phyloP scores from a whole-genome alignment of 371 early-diverging fungal species.

The Apophysomyces variabilis region DNA sequence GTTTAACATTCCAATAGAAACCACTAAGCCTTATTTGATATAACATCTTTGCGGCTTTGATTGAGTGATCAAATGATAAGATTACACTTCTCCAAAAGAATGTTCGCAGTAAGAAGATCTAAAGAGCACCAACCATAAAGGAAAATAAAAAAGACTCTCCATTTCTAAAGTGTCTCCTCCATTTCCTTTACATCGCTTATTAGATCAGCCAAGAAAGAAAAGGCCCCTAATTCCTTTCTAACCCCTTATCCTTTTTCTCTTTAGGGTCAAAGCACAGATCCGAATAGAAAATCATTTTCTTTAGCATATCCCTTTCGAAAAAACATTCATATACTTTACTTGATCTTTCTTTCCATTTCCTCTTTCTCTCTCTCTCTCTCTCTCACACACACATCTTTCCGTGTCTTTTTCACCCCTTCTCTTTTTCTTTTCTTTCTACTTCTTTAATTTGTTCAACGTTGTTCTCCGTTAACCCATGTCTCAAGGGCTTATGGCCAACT shows the following conservation, averaged over 20 bases:
- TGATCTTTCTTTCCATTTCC: conserved; percentile 17
- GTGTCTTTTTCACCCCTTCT: background rate
- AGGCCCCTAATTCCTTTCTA: conserved; percentile 6
- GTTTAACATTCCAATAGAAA: too few species aligned
- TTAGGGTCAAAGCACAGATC: conserved; percentile 7
- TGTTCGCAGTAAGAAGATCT: too few species aligned
- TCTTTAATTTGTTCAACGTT: too few species aligned
- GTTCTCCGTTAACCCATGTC: background rate
- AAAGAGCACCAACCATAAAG: too few species aligned
- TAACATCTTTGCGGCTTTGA: too few species aligned
- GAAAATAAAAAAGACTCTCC: too few species aligned
- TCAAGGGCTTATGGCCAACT: conserved; percentile 8
- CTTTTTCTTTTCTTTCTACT: background rate
- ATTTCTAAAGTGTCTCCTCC: background rate
- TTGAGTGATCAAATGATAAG: too few species aligned
- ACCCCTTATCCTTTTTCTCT: conserved; percentile 7
- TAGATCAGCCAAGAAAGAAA: background rate
- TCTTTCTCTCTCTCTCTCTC: conserved; percentile 9
- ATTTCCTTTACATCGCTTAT: background rate
- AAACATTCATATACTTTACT: background rate
- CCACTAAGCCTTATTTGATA: too few species aligned
- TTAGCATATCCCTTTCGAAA: conserved; percentile 8
- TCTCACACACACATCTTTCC: too few species aligned
- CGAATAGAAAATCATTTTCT: conserved; percentile 7
- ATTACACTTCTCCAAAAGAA: too few species aligned